phyloP scores from a whole-genome alignment of 2,329 filamentous ascomycete genomes.

The Penicillium sp. region DNA sequence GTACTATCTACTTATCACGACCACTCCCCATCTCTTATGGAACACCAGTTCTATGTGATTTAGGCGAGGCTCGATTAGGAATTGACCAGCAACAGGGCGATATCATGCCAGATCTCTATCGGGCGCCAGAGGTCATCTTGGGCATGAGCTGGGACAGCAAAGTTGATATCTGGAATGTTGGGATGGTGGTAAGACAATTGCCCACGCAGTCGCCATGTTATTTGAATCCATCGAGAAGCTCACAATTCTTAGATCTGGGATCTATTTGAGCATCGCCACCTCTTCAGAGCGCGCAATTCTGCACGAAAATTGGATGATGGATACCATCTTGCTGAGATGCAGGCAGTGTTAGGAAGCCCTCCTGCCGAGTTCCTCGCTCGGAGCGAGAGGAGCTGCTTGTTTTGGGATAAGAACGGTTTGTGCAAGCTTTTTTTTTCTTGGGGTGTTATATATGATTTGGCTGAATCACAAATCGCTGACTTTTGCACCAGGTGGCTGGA shows the following conservation, averaged over 20 bases:
- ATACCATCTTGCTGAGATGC: slow-evolving; percentile 25
- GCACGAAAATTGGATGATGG: slow-evolving; percentile 13
- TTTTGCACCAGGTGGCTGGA: slow-evolving; percentile 28
- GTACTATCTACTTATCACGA: slow-evolving; percentile 30
- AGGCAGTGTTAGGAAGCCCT: slow-evolving; percentile 24
- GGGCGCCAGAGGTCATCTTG: slow-evolving; percentile 35
- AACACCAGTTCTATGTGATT: slow-evolving; percentile 29
- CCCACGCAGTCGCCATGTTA: no score
- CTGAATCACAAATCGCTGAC: slow-evolving; percentile 1
- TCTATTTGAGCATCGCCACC: slow-evolving; percentile 12
- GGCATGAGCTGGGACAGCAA: slow-evolving; percentile 32
- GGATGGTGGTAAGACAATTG: slow-evolving; percentile 27
- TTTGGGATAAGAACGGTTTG: slow-evolving; percentile 21
- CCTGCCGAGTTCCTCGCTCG: slow-evolving; percentile 15
- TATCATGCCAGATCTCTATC: slow-evolving; percentile 32
- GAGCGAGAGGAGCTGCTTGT: slow-evolving; percentile 12
- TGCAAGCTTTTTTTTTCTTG: no score
- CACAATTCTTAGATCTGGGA: slow-evolving; percentile 21
- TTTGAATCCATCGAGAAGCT: background rate
- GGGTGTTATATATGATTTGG: no score
- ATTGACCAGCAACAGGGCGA: slow-evolving; percentile 17
- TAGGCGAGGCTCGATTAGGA: slow-evolving; percentile 29
- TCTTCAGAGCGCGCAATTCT: slow-evolving; percentile 19
- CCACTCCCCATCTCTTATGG: slow-evolving; percentile 19
- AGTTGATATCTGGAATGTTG: slow-evolving; percentile 36